phyloP scores from a whole-genome alignment of 805 yeast genomes.

The Candida montana region DNA sequence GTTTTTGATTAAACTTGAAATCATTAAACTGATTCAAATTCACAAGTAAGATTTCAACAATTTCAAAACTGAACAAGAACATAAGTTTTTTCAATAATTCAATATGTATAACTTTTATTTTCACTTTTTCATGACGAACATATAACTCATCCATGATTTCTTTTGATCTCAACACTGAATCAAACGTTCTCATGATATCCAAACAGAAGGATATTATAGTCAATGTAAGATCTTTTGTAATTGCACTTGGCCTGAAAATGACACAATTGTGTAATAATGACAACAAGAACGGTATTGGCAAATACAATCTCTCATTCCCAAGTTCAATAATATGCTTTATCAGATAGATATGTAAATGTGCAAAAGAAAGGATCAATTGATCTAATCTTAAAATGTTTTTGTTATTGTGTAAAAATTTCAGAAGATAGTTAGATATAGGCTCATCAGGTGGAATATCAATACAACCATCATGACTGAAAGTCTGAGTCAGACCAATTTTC shows the following conservation, averaged over 20 bases:
- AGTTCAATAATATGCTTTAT: slow-evolving; percentile 14
- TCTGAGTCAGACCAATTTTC: slow-evolving; percentile 21
- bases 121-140: slow-evolving; percentile 18
- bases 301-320: slow-evolving; percentile 6
- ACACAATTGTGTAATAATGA: slow-evolving; percentile 51
- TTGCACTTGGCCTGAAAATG: slow-evolving; percentile 59
- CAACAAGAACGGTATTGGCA: slow-evolving; percentile 55
- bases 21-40: slow-evolving; percentile 10
- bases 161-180: slow-evolving; percentile 14
- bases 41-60: slow-evolving; percentile 42
- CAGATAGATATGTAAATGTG: slow-evolving; percentile 29
- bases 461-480: slow-evolving; percentile 8
- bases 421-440: slow-evolving; percentile 32
- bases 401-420: slow-evolving; percentile 38
- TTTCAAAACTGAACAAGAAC: slow-evolving; percentile 48
- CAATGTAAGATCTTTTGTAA: slow-evolving; percentile 29
- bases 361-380: slow-evolving; percentile 39
- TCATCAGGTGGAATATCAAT: slow-evolving; percentile 25
- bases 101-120: slow-evolving; percentile 35
- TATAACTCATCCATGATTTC: slow-evolving; percentile 23
- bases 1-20: slow-evolving; percentile 1
- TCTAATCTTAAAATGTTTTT: slow-evolving; percentile 45
- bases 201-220: slow-evolving; percentile 1
- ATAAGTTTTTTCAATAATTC: slow-evolving; percentile 47
- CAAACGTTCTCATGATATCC: slow-evolving; percentile 23